phyloP scores from a whole-genome alignment of 2,329 filamentous ascomycete species.

The Mariannaea sp. region DNA sequence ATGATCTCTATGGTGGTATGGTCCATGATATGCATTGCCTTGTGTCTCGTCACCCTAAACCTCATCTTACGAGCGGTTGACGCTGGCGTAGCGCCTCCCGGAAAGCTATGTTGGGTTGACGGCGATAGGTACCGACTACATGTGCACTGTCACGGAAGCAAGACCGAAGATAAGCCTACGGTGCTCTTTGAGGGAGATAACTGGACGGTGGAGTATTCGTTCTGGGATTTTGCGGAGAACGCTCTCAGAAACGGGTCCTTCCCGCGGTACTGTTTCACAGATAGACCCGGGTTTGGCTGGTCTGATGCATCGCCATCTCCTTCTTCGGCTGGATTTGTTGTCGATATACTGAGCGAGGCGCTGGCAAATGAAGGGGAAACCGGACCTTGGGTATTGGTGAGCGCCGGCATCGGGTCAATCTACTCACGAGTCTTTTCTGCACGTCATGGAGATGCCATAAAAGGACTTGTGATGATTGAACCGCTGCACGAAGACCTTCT shows the following conservation, averaged over 20 bases:
- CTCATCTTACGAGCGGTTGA: slow-evolving; percentile 82
- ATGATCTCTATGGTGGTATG: slow-evolving; percentile 75
- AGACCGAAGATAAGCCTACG: slow-evolving; percentile 69
- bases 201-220: slow-evolving; percentile 73
- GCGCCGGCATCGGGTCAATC: slow-evolving; percentile 83
- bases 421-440: slow-evolving; percentile 92
- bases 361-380: slow-evolving; percentile 78
- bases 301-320: slow-evolving; percentile 92
- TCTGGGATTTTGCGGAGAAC: slow-evolving; percentile 80
- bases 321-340: slow-evolving; percentile 87
- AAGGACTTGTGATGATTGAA: slow-evolving; percentile 84
- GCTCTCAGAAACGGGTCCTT: slow-evolving; percentile 82
- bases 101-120: slow-evolving; percentile 80
- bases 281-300: slow-evolving; percentile 87
- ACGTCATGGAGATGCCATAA: slow-evolving; percentile 74
- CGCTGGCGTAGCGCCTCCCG: slow-evolving; percentile 72
- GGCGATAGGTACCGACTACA: slow-evolving; percentile 85
- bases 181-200: slow-evolving; percentile 87
- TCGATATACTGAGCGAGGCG: slow-evolving; percentile 85
- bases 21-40: slow-evolving; percentile 67
- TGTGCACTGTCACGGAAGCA: slow-evolving; percentile 78
- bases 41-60: slow-evolving; percentile 77
- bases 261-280: slow-evolving; percentile 89
- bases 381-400: slow-evolving; percentile 87
- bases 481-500: slow-evolving; percentile 88